Base-by-base conservation (phyloP, 176 grass and related monocot species). In the Oryza australiensis region DNA sequence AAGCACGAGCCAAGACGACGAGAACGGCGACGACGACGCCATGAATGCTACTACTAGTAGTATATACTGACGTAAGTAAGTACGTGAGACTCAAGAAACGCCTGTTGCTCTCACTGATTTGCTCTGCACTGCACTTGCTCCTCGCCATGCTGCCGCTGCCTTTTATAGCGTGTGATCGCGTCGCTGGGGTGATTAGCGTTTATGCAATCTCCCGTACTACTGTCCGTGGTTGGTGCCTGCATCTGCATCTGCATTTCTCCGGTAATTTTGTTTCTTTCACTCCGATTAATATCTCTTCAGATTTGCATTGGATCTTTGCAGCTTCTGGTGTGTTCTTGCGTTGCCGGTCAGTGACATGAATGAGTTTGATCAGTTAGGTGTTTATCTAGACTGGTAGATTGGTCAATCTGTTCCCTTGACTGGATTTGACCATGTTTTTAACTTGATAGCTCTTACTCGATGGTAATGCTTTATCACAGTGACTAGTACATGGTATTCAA, bases 401-500 rank as follows among this genome's bases (percentile, higher is more conserved):
- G 55, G 51, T 24, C 48, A 59, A 24, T 60, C 49, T 60, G 6
- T 10, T 2, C 6, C 49, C 24, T 62, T 75, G 3, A 28, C 48
- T 38, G 26, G 23, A 63, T 18, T 41, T 70, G 40, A 28, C 80
- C 46, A 33, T 41, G 14, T 18, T 42, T 78, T 43, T 78, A 26
- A 14, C 43, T 45, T 30, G 26, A 46, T 12, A 35, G 41, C 37
- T 80, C 33, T 26, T 55, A 43, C 38, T 69, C 67, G 22, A 40
- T n/a, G 53, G 12, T n/a, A 9, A 40, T 1, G 5, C 16, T 30
- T 30, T 13, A 26, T 7, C 34, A 35, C 60, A 7, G 55, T 9
- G 37, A 42, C 40, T 11, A 71, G 38, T 63, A 8, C 46, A 74
- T 22, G 45, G 27, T 74, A 88, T 89, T 89, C 26, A 85, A 71